These are phyloP conservation scores for Clonostachys sp. DNA, from an alignment of 2,329 filamentous ascomycete genomes.

Conservation along the genomic window DNA sequence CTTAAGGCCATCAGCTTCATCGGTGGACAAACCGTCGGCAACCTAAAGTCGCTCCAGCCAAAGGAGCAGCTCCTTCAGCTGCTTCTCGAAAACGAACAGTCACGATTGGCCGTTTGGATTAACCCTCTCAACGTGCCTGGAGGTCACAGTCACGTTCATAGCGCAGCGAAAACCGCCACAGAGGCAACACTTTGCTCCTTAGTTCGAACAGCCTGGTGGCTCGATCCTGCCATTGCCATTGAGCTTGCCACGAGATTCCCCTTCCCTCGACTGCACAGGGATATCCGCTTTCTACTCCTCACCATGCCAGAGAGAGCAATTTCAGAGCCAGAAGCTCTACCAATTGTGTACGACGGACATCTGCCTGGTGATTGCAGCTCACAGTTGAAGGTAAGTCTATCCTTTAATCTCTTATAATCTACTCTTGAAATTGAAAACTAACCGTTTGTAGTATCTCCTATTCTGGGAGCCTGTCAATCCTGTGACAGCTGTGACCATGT, in stretches of 20 bases:
- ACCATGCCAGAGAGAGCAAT: constrained; percentile 82
- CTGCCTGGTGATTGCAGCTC: constrained; percentile 71
- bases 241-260: constrained; percentile 78
- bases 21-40: constrained; percentile 44
- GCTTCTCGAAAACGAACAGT: constrained; percentile 80
- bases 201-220: constrained; percentile 79
- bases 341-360: constrained; percentile 72
- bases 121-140: constrained; percentile 65
- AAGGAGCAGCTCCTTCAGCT: constrained; percentile 83
- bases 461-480: constrained; percentile 94
- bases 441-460: constrained; percentile 65
- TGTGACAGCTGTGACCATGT: constrained; percentile 88
- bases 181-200: constrained; percentile 54
- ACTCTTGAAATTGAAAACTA: neutral
- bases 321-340: constrained; percentile 74
- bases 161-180: constrained; percentile 20
- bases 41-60: constrained; percentile 61
- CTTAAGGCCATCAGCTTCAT: constrained; percentile 62
- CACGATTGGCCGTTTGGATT: constrained; percentile 83
- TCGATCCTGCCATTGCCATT: constrained; percentile 82
- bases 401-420: neutral
- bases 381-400: constrained; percentile 68
- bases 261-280: constrained; percentile 64
- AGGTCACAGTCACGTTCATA: constrained; percentile 16
- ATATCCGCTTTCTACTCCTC: constrained; percentile 75